Evolutionary conservation across 2,329 filamentous ascomycete genomes (phyloP).

Genomic region (Corinectria fuckeliana): DNA sequence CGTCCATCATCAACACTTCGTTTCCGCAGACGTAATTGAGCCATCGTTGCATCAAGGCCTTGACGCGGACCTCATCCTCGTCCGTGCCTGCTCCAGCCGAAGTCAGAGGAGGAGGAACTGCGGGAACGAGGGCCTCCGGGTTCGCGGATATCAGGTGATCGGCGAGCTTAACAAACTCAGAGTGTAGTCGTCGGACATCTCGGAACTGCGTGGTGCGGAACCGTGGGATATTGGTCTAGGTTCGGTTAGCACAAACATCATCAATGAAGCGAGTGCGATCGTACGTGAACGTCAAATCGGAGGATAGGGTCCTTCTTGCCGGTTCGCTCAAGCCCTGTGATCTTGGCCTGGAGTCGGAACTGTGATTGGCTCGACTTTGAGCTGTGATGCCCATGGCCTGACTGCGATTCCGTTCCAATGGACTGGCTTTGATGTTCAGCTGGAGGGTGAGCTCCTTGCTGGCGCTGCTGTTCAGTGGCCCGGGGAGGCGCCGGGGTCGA

Average conservation of each 20-base stretch:
- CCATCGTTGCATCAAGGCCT: slow-evolving; percentile 91
- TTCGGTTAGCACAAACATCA: slow-evolving; percentile 32
- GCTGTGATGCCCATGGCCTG: slow-evolving; percentile 54
- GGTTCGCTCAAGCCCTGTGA: slow-evolving; percentile 89
- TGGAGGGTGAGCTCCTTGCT: slow-evolving; percentile 26
- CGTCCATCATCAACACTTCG: slow-evolving; percentile 90
- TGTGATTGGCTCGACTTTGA: slow-evolving; percentile 68
- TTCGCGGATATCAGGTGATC: slow-evolving; percentile 98
- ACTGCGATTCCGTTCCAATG: slow-evolving; percentile 27
- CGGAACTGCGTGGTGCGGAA: slow-evolving; percentile 98
- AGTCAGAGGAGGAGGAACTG: slow-evolving; percentile 92
- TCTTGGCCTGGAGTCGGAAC: slow-evolving; percentile 91
- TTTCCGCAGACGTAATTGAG: slow-evolving; percentile 92
- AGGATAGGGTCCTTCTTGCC: slow-evolving; percentile 96
- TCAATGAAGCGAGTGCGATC: slow-evolving; percentile 12
- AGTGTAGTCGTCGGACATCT: slow-evolving; percentile 93
- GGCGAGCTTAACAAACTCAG: slow-evolving; percentile 94
- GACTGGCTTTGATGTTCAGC: slow-evolving; percentile 39
- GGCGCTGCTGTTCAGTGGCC: slow-evolving; percentile 20
- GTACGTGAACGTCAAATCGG: slow-evolving; percentile 94
- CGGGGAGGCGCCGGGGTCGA: slow-evolving; percentile 25
- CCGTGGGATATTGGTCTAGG: slow-evolving; percentile 94
- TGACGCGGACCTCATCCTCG: slow-evolving; percentile 90
- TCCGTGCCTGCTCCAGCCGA: slow-evolving; percentile 95
- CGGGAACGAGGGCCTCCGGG: slow-evolving; percentile 91